A percentile compares a stretch with the other conserved stretches of the same genome.
Evolutionary conservation across 495 filamentous ascomycete genomes (phyloP).

Genomic region (Podospora sp.): DNA sequence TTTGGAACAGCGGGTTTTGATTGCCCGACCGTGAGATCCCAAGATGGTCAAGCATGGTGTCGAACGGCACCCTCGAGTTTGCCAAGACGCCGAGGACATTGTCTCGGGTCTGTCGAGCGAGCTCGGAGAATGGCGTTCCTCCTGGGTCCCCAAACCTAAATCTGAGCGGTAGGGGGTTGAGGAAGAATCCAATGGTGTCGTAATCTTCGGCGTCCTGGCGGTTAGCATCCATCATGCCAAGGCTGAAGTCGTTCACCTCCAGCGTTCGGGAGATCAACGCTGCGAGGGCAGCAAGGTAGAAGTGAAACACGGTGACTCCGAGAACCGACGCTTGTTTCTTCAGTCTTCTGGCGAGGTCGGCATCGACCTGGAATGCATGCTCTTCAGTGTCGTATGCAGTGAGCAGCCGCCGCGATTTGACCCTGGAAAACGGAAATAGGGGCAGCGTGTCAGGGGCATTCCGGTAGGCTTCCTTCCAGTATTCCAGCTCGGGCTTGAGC

Average conservation of each 20-base stretch:
- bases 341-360: not conserved
- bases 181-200: not conserved
- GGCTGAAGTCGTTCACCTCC: not conserved
- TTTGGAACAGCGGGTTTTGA: constrained; percentile 32
- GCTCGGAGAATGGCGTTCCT: not conserved
- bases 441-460: not conserved
- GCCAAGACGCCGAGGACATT: not conserved
- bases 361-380: not conserved
- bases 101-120: not conserved
- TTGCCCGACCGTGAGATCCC: constrained; percentile 13
- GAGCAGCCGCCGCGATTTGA: not conserved
- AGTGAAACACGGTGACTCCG: constrained; percentile 14
- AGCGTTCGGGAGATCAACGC: not conserved
- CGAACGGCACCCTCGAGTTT: constrained; percentile 1
- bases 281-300: not conserved
- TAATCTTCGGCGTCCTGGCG: not conserved
- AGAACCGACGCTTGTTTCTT: not conserved
- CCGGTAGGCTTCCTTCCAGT: not conserved
- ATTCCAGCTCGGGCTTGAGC: not conserved
- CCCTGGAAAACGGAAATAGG: not conserved
- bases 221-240: constrained; percentile 9
- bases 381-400: not conserved
- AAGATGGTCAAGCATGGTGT: not conserved
- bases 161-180: not conserved
- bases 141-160: not conserved